Evolutionary conservation across 495 filamentous ascomycete genomes (phyloP).

Genomic region (Glutinoglossum americanum): DNA sequence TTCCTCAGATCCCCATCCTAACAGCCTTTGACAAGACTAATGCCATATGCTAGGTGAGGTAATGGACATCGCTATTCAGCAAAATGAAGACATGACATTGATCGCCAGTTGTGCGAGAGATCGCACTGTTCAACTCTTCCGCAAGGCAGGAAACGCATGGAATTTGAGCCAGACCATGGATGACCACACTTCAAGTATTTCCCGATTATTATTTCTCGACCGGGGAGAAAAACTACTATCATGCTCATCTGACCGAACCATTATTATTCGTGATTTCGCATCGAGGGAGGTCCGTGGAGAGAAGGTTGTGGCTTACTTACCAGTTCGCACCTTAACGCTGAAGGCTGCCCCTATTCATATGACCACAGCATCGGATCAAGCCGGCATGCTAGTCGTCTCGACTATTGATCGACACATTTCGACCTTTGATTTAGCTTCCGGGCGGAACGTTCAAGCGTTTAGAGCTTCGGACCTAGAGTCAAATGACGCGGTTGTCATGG

Average conservation of each 20-base stretch:
- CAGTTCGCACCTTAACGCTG: conserved; percentile 49
- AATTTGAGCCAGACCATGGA: conserved; percentile 52
- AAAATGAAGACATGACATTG: conserved; percentile 29
- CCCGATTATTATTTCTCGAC: conserved; percentile 36
- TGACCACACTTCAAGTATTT: conserved; percentile 54
- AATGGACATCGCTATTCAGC: conserved; percentile 51
- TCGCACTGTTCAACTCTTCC: conserved; percentile 75
- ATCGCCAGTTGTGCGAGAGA: conserved; percentile 71
- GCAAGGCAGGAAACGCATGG: conserved; percentile 29
- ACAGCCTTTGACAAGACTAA: not conserved
- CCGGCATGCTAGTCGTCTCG: conserved; percentile 45
- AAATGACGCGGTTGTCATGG: conserved; percentile 62
- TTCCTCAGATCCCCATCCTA: not conserved
- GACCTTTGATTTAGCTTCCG: conserved; percentile 51
- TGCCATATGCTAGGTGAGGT: conserved; percentile 34
- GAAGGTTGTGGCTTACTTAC: conserved; percentile 53
- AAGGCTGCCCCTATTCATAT: conserved; percentile 78
- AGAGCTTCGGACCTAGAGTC: conserved; percentile 58
- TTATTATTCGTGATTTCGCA: conserved; percentile 58
- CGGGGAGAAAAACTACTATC: conserved; percentile 55
- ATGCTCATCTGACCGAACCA: conserved; percentile 68
- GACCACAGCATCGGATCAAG: conserved; percentile 33
- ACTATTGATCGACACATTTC: conserved; percentile 63
- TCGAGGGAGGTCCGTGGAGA: conserved; percentile 40
- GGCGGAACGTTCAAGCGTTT: conserved; percentile 50